Conservation (phyloP, 2,329 filamentous ascomycete genomes). For the Juglanconis oblonga region DNA sequence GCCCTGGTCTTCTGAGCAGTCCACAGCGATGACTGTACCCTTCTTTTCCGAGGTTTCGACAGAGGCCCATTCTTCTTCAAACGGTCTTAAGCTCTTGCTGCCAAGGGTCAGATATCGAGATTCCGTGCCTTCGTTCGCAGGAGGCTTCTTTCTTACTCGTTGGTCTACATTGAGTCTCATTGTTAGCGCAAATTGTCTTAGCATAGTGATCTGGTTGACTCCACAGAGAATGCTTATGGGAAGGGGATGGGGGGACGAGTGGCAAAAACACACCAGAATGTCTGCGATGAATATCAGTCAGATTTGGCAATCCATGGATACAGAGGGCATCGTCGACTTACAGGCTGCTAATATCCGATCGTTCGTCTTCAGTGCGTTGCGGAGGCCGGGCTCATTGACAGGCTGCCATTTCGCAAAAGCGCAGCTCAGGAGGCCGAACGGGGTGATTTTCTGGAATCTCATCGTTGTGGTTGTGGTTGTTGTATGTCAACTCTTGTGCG, state of each 20-base stretch:
- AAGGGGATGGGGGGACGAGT: neutral
- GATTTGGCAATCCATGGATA: neutral
- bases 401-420: conserved; percentile 3
- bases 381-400: conserved; percentile 3
- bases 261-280: neutral
- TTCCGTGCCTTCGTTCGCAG: neutral
- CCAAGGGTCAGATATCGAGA: neutral
- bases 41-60: conserved; percentile 4
- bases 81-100: neutral
- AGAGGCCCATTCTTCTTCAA: conserved; percentile 11
- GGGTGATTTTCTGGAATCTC: neutral
- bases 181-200: neutral
- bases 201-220: neutral
- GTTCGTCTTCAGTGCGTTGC: neutral
- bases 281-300: neutral
- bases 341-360: conserved; percentile 12
- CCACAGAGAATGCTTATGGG: too few relatives aligned
- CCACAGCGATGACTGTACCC: conserved; percentile 12
- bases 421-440: neutral
- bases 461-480: neutral
- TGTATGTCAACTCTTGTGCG: neutral
- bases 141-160: conserved; percentile 1
- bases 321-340: neutral
- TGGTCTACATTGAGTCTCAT: neutral
- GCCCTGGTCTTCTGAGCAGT: conserved; percentile 11